Evolutionary conservation across 2,329 filamentous ascomycete species (phyloP).

Genomic region (Curvularia spicifera): DNA sequence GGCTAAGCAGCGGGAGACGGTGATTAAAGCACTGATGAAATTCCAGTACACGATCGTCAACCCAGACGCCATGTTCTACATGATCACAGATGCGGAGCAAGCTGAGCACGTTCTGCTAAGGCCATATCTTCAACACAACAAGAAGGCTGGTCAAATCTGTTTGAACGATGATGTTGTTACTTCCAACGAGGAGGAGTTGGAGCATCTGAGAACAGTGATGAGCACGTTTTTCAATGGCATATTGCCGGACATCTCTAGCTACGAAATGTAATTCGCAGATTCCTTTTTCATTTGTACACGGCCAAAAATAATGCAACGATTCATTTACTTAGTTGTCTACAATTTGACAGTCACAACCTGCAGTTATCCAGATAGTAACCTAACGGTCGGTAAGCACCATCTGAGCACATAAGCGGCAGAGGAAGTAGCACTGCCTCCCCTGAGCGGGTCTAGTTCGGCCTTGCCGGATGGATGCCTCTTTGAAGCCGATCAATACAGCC

Average conservation of each 20-base stretch:
- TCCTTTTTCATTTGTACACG: background rate
- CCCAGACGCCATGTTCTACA: constrained; percentile 52
- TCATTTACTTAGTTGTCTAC: background rate
- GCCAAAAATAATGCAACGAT: background rate
- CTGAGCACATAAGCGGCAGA: background rate
- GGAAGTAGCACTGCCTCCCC: background rate
- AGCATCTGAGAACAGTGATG: constrained; percentile 47
- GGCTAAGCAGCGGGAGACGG: constrained; percentile 40
- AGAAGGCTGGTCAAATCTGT: constrained; percentile 51
- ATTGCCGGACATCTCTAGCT: background rate
- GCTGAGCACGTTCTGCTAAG: constrained; percentile 49
- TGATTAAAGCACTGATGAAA: constrained; percentile 51
- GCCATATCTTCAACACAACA: constrained; percentile 43
- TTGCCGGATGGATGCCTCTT: background rate
- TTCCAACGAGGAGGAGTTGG: constrained; percentile 45
- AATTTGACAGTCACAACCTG: background rate
- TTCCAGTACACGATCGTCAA: constrained; percentile 54
- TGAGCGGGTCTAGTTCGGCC: background rate
- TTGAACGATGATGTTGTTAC: constrained; percentile 55
- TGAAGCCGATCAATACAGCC: background rate
- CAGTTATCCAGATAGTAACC: background rate
- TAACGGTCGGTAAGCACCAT: background rate
- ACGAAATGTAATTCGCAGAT: background rate
- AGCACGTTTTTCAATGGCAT: constrained; percentile 1
- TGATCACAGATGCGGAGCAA: constrained; percentile 55